Evolutionary conservation across 176 grass and related monocot genomes (phyloP), one percentile per base, ranked within the genome.

Genomic region (Hsuehochloa calcarea): DNA sequence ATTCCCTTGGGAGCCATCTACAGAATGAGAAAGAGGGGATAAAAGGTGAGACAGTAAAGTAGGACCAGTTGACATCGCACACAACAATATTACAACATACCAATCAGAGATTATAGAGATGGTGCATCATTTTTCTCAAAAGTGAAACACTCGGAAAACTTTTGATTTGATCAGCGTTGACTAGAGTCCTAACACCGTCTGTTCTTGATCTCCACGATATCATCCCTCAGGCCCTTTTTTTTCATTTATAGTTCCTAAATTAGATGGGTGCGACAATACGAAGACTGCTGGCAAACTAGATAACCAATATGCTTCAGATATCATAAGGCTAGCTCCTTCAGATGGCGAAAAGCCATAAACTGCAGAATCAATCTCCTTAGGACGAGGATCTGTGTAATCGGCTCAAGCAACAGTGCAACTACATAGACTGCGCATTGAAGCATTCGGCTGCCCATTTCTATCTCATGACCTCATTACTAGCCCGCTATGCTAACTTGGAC

Each of bases 1-100:
- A 98, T 95, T 80, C 85, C 91, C 13, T 80, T 85, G 11, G 93
- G 95, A 65, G 95, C 95, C 87, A 90, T 93, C 95, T 98, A 58
- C 80, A 83, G 45, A 65, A 80, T 49, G 74, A 74, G 47, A 70
- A 74, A 47, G n/a, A 79, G 20, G 59, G 62, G 61, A 38, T 2
- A 29, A 39, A 85, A 78, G 26, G 11, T 85, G 60, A 89, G 72
- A 67, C 56, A 83, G 3, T 31, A 45, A 56, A 76, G 20, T 25
- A 68, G 15, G 31, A 55, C 63, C 22, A 82, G n/a, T 7, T 38
- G 0, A 75, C 46, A 72, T 65, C 0, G 19, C 45, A 63, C 23
- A 9, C 9, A 80, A 41, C 31, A 71, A 25, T 25, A 80, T 31
- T 65, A 35, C 58, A 60, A 26, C 67, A 43, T 65, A 66, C 13